Evolutionary conservation across 176 grass and related monocot species (phyloP).

Genomic region (Eleusine coracana): DNA sequence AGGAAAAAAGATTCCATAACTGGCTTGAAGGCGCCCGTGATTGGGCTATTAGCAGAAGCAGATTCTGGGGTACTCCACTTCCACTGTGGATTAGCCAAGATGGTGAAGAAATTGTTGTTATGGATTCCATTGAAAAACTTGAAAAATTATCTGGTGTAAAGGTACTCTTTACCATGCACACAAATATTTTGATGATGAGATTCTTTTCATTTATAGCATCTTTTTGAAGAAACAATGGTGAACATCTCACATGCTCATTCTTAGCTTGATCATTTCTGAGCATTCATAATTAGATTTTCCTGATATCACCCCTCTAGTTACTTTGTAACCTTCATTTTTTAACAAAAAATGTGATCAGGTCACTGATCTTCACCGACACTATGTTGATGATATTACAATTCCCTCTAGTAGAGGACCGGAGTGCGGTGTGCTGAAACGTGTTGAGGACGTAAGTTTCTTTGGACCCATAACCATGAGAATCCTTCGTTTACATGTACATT

Average conservation of each 20-base stretch:
- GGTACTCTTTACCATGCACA: conserved; percentile 50
- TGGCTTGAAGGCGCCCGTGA: conserved; percentile 99
- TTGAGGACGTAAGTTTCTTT: conserved; percentile 89
- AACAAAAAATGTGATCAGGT: conserved; percentile 51
- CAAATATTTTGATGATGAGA: conserved; percentile 32
- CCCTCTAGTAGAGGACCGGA: conserved; percentile 75
- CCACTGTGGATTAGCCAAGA: conserved; percentile 94
- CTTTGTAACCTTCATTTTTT: conserved; percentile 17
- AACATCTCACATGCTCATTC: not conserved
- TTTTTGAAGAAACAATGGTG: conserved; percentile 5
- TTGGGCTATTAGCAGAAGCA: conserved; percentile 94
- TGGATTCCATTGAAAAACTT: conserved; percentile 93
- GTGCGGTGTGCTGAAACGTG: conserved; percentile 82
- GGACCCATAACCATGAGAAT: not conserved
- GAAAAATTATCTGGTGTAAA: conserved; percentile 90
- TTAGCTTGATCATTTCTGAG: not conserved
- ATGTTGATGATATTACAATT: conserved; percentile 98
- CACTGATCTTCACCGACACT: conserved; percentile 92
- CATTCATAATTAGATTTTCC: conserved; percentile 3
- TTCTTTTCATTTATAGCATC: conserved; percentile 21
- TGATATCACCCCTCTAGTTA: not conserved
- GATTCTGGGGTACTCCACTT: conserved; percentile 99
- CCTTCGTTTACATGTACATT: not conserved
- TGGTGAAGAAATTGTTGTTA: conserved; percentile 85
- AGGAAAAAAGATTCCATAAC: conserved; percentile 99